Evolutionary conservation across 208 protist genomes (phyloP).

Genomic region (Phytomonas francai): DNA sequence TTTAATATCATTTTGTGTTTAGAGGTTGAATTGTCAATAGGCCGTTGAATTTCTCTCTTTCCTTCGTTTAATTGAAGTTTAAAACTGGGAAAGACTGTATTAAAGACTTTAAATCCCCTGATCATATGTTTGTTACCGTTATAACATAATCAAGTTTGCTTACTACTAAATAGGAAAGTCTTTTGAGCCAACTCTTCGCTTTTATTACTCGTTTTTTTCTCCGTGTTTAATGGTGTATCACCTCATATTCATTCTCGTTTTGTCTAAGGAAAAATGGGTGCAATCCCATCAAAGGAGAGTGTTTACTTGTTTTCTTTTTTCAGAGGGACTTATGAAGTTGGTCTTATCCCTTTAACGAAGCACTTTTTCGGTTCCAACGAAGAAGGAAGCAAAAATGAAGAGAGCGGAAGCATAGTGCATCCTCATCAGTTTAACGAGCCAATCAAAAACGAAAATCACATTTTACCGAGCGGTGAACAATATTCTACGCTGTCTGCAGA

Average conservation of each 20-base stretch:
- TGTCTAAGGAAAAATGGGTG: conserved; percentile 37
- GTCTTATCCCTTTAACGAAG: conserved; percentile 72
- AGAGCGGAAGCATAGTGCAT: neutral
- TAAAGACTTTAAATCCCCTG: conserved; percentile 10
- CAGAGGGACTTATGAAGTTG: conserved; percentile 77
- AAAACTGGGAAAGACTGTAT: conserved; percentile 1
- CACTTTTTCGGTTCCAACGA: conserved; percentile 43
- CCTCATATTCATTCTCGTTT: neutral
- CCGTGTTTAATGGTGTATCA: conserved; percentile 1
- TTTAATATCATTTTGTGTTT: conserved; percentile 6
- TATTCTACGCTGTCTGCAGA: neutral
- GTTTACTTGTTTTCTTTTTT: conserved; percentile 80
- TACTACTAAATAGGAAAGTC: conserved; percentile 3
- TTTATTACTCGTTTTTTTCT: conserved; percentile 4
- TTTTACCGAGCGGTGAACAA: neutral
- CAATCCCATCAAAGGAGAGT: conserved; percentile 48
- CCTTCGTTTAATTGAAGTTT: neutral
- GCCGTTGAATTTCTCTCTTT: neutral
- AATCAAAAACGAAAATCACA: neutral
- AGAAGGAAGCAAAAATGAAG: neutral
- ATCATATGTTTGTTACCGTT: conserved; percentile 1
- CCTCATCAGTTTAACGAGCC: neutral
- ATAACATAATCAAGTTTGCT: conserved; percentile 2
- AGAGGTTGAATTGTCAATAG: neutral
- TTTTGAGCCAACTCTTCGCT: neutral